Conservation (phyloP, 805 yeast genomes). For the Candida methanosorbosa region DNA sequence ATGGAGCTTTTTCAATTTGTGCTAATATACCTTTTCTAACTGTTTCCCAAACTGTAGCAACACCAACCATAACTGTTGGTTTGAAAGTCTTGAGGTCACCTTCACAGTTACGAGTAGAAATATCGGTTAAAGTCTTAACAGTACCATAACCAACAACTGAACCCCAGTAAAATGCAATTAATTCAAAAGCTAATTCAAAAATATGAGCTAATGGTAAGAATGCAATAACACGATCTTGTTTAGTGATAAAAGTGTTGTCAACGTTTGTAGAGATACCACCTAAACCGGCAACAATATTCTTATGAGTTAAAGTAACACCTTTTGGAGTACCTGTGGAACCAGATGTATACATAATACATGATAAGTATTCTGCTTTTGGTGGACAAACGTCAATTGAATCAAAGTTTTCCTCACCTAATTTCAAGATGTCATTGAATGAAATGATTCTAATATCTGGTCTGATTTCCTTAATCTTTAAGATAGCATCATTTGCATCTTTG, state of each 20-base stretch:
- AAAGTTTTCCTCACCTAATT: constrained; percentile 50
- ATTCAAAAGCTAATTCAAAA: constrained; percentile 85
- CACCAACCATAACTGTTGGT: constrained; percentile 96
- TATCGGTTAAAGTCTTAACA: constrained; percentile 83
- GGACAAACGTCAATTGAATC: constrained; percentile 28
- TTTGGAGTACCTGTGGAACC: constrained; percentile 83
- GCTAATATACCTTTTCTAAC: constrained; percentile 85
- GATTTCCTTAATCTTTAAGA: constrained; percentile 48
- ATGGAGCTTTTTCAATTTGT: constrained; percentile 61
- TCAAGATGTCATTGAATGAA: constrained; percentile 56
- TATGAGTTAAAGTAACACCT: constrained; percentile 67
- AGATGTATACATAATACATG: constrained; percentile 82
- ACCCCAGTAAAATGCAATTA: constrained; percentile 82
- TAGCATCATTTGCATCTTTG: constrained; percentile 46
- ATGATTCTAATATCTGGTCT: constrained; percentile 71
- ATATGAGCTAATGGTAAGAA: constrained; percentile 96
- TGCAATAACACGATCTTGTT: constrained; percentile 67
- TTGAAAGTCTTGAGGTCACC: constrained; percentile 83
- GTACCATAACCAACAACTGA: constrained; percentile 81
- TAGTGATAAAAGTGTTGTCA: constrained; percentile 37
- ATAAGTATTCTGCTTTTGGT: constrained; percentile 50
- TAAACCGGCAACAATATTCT: constrained; percentile 71
- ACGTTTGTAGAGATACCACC: constrained; percentile 73
- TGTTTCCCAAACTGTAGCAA: constrained; percentile 97
- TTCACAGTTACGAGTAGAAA: constrained; percentile 72